Base-by-base conservation (phyloP, 345 rosid genomes). In the Eucalyptus camaldulensis region DNA sequence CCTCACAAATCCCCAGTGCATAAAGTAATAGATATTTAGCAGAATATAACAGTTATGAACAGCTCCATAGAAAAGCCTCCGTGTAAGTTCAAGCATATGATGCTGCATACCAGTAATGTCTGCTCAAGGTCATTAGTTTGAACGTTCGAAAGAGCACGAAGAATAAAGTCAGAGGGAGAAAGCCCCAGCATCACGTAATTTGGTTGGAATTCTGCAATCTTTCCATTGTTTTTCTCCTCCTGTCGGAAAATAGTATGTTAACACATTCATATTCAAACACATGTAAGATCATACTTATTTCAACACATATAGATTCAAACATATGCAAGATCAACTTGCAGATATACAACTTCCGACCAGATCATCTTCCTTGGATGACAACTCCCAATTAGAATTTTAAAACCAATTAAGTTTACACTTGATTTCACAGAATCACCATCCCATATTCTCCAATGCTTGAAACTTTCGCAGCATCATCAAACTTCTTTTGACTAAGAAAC, bases 91-190 rank as follows among this genome's bases (percentile, higher is more conserved):
- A 65, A 19, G 80, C 50, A 83, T n/a, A 33, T 16, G 56, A 50
- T 54, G 67, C 80, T 31, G 87, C 88, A 88, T 94, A 98, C 99
- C 99, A 98, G 93, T 87, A 96, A 93, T 65, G 97, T 92, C 95
- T 96, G 97, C 93, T 97, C 99, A 89, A 98, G 94, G 92, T 97
- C 97, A 92, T 96, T 98, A 87, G 96, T 93, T 89, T 90, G 96
- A 80, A 97, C 96, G 76, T 90, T 93, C 45, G 99, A 95, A 88
- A 97, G 91, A 62, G 96, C 95, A 80, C 89, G 94, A 56, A 96
- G 98, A 90, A 98, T 95, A 91, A 91, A 95, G 69, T 95, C 96
- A 54, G 99, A 94, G 10, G 99, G 97, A 76, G 97, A 93, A 69
- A 96, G 93, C 88, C 99, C 99, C 49, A 89, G 92, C 97, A 98